Percentiles rank a stretch among this genome's conserved stretches.
Conservation (phyloP, 306 rosid species). For the Pyrus pyrifolia region DNA sequence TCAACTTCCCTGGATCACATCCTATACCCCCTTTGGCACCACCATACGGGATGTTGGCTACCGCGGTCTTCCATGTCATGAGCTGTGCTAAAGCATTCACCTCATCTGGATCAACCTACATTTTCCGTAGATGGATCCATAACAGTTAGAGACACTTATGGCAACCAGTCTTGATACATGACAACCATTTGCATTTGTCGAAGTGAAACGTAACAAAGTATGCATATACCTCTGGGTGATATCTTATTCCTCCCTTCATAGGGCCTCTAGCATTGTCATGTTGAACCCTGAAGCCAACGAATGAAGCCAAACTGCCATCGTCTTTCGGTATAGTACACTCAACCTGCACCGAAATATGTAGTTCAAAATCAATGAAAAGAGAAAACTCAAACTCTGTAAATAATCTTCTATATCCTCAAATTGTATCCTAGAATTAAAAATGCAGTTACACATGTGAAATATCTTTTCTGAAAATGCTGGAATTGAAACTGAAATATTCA, state of each 20-base stretch:
- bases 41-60: constrained; percentile 89
- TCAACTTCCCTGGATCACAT: constrained; percentile 63
- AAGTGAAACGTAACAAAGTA: neutral
- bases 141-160: neutral
- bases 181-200: neutral
- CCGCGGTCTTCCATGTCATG: constrained; percentile 99
- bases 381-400: neutral
- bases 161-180: neutral
- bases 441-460: too few species aligned
- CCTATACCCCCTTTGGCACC: constrained; percentile 99
- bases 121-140: neutral
- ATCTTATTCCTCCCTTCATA: constrained; percentile 99
- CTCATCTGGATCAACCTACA: constrained; percentile 96
- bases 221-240: constrained; percentile 80
- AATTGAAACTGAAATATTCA: too few species aligned
- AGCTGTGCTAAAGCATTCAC: constrained; percentile 95
- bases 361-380: neutral
- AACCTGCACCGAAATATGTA: constrained; percentile 41
- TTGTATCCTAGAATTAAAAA: too few species aligned
- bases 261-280: constrained; percentile 99
- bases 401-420: too few species aligned
- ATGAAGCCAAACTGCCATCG: constrained; percentile 75
- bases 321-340: constrained; percentile 95
- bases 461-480: too few species aligned
- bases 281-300: constrained; percentile 86